Evolutionary conservation across 176 grass and related monocot genomes (phyloP), one percentile per base, ranked within the genome.

Genomic region (Elaeis guineensis): DNA sequence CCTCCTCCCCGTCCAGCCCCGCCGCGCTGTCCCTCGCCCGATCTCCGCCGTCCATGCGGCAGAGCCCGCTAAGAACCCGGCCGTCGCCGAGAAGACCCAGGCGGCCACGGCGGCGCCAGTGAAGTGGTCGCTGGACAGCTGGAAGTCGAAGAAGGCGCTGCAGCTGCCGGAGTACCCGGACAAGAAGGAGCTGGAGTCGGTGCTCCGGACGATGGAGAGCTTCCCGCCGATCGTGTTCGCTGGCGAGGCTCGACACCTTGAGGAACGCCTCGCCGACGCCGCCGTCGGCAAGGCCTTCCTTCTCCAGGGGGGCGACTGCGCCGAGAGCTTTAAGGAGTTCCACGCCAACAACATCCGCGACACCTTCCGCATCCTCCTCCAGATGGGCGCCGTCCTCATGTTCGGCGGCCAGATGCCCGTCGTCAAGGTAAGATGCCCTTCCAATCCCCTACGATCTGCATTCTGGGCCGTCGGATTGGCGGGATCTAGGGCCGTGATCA

Each of bases 281-380:
- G 77, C 87, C 49, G 49, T 80, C 57, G 83, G 89, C 63, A 57
- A 77, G 11, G 77, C 67, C 15, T 84, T 87, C 77, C 73, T 84
- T n/a, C 73, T 92, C 49, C 80, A 84, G 66, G 83, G 73, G 23
- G 89, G 83, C 54, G 83, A 92, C 73, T 92, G 83, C 61, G 80
- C 83, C 17, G 69, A 92, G 80, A 92, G 88, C 66, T 92, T 92
- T 73, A 83, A 83, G 63, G 83, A 92, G 73, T 87, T 86, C 67
- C 78, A 83, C 66, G 74, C 65, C 28, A 75, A 83, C 77, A 92
- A 92, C 71, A 92, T 87, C 65, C 69, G 73, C 0, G 88, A 87
- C 66, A 81, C 88, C 25, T 92, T 87, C 77, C 79, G 80, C 15
- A 44, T 81, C 65, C 30, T 87, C 61, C 80, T 84, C n/a, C 83